phyloP scores from a whole-genome alignment of 1,284 basidiomycete species.

The Cutaneotrichosporon sp. region DNA sequence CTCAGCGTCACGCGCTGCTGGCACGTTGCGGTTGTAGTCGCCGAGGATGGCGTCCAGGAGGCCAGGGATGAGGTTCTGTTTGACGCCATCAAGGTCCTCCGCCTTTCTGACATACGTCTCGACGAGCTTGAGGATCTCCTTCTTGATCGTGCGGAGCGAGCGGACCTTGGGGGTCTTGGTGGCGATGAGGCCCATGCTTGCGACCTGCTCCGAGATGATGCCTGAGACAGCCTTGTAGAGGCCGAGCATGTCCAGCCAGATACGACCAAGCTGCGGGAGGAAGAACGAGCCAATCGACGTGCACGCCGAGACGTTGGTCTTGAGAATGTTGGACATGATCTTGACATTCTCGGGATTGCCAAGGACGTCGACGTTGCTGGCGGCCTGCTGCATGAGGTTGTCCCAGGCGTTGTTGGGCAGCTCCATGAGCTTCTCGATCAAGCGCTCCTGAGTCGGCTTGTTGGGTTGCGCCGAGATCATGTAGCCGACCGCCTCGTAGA shows the following conservation, averaged over 20 bases:
- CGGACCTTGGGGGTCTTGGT: constrained; percentile 98
- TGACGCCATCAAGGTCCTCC: constrained; percentile 91
- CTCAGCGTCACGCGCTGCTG: constrained; percentile 91
- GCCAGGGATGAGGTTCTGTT: constrained; percentile 89
- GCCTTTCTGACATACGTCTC: constrained; percentile 97
- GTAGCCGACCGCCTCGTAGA: constrained; percentile 97
- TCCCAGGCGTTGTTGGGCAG: constrained; percentile 99
- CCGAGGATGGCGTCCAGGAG: constrained; percentile 94
- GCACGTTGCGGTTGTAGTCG: constrained; percentile 94
- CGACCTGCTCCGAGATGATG: constrained; percentile 94
- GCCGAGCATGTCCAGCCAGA: constrained; percentile 98
- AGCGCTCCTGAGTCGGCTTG: constrained; percentile 91
- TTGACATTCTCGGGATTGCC: constrained; percentile 92
- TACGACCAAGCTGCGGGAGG: constrained; percentile 89
- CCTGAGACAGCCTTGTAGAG: constrained; percentile 96
- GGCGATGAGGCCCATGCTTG: constrained; percentile 80
- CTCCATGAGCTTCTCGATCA: constrained; percentile 95
- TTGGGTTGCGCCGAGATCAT: constrained; percentile 99
- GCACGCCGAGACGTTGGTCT: constrained; percentile 98
- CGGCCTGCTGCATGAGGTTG: constrained; percentile 92
- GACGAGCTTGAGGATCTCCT: constrained; percentile 95
- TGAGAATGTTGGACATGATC: constrained; percentile 93
- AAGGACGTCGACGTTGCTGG: constrained; percentile 88
- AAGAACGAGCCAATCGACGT: constrained; percentile 97
- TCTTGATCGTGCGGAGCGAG: constrained; percentile 93